Base-by-base conservation (phyloP, 331 rosid species). In the Malus hybrid region DNA sequence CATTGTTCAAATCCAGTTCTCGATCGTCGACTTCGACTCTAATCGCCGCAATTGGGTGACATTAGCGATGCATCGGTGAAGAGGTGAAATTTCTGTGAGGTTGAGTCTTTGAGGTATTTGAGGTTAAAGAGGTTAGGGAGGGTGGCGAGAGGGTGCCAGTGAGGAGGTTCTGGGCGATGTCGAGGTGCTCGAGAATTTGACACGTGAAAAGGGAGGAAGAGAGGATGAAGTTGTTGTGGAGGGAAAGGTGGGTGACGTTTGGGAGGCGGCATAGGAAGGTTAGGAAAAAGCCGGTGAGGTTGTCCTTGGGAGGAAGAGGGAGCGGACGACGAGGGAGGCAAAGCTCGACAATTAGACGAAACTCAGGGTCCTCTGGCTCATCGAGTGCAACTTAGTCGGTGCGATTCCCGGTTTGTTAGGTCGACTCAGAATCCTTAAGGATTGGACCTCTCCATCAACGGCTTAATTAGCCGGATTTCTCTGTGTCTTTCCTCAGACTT, bases 81-180 rank as follows among this genome's bases (percentile, higher is more conserved):
- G 78, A 9, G 44, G 12, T 39, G 44, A 39, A 3, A 39, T 39
- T 39, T 39, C 4, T 39, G 1, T 2, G 44, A 39, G 44, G 44
- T 39, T 39, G 12, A 39, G 44, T 4, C 44, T 36, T 93, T 90
- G 28, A 93, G 81, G 81, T 88, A 54, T 6, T 54, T 76, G 69
- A 93, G 94, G 74, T 84, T 76, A 8, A 83, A 68, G 11, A 91
- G 81, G 59, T 71, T 78, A 5, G 93, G 14, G 0, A 93, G 66
- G 6, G 88, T 27, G 65, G 42, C 13, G 27, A 97, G 97, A 93
- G 90, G 8, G 81, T 0, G 15, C 97, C 96, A 10, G 93, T 86
- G 83, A 91, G 89, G 61, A 91, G 89, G 69, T 93, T 93, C 82
- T 93, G 88, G 15, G 94, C 50, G 65, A 93, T 90, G 86, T 93